phyloP scores from a whole-genome alignment of 306 rosid genomes.

The Hippophae tibetana region DNA sequence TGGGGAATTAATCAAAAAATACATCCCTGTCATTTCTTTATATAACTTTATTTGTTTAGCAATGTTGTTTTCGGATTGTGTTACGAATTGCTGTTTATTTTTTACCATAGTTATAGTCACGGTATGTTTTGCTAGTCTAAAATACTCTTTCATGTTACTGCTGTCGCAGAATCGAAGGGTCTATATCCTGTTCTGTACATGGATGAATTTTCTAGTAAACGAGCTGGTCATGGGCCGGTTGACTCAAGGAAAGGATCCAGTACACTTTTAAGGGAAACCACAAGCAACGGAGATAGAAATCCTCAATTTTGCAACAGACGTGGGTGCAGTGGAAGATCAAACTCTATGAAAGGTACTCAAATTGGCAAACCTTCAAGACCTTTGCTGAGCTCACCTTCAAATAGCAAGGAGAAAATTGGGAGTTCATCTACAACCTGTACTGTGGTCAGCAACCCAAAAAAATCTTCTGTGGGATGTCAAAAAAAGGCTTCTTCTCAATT shows the following conservation, averaged over 20 bases:
- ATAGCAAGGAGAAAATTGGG: constrained; percentile 65
- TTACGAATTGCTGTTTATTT: too few species aligned
- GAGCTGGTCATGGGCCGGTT: constrained; percentile 45
- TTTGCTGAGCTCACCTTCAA: constrained; percentile 38
- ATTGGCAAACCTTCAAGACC: constrained; percentile 47
- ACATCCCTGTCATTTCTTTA: too few species aligned
- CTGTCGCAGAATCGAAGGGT: constrained; percentile 42
- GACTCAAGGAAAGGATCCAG: constrained; percentile 63
- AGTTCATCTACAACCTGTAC: constrained; percentile 59
- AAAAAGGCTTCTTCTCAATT: constrained; percentile 40
- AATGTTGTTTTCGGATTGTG: too few species aligned
- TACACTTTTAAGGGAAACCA: constrained; percentile 55
- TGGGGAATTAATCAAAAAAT: too few species aligned
- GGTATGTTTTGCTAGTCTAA: neutral
- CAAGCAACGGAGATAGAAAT: constrained; percentile 50
- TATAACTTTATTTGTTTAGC: too few species aligned
- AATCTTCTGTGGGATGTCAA: constrained; percentile 35
- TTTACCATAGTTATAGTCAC: too few species aligned
- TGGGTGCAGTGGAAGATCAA: constrained; percentile 68
- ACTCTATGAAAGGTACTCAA: constrained; percentile 48
- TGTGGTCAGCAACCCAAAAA: constrained; percentile 39
- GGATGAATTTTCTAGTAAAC: constrained; percentile 83
- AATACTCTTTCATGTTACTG: constrained; percentile 3
- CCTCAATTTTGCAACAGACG: constrained; percentile 63
- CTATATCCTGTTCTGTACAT: constrained; percentile 23